phyloP scores from a whole-genome alignment of 148 eudicot species.

The Rheum nobile region DNA sequence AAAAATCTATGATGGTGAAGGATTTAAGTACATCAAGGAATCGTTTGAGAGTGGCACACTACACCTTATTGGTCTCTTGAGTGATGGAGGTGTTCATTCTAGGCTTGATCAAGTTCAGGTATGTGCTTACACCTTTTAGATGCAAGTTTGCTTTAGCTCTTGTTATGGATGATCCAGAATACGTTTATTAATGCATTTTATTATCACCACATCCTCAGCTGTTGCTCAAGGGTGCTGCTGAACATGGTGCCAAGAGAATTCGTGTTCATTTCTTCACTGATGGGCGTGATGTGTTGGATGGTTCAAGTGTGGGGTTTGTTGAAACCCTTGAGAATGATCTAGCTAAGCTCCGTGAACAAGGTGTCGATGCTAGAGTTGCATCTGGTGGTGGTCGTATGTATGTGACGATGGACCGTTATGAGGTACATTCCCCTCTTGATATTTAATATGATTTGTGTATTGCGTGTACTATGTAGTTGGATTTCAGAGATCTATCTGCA shows the following conservation, averaged over 20 bases:
- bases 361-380: conserved; percentile 85
- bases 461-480: not conserved
- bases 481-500: not conserved
- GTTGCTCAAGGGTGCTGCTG: conserved; percentile 69
- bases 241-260: conserved; percentile 81
- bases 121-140: not conserved
- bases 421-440: conserved; percentile 30
- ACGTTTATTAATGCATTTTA: not conserved
- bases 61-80: conserved; percentile 84
- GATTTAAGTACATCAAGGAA: conserved; percentile 73
- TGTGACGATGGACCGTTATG: conserved; percentile 95
- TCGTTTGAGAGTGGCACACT: conserved; percentile 56
- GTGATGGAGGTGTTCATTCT: conserved; percentile 99
- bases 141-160: not conserved
- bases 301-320: conserved; percentile 78
- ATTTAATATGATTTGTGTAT: not conserved
- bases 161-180: not conserved
- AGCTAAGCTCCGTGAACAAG: conserved; percentile 49
- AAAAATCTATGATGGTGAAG: conserved; percentile 75
- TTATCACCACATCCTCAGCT: conserved; percentile 29
- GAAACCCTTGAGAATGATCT: conserved; percentile 82
- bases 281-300: conserved; percentile 98
- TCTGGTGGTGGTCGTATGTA: conserved; percentile 99
- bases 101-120: conserved; percentile 94
- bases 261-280: conserved; percentile 84